These are phyloP conservation scores for Stagonosporopsis rhizophila DNA, from an alignment of 2,329 filamentous ascomycete species.

Conservation along the genomic window DNA sequence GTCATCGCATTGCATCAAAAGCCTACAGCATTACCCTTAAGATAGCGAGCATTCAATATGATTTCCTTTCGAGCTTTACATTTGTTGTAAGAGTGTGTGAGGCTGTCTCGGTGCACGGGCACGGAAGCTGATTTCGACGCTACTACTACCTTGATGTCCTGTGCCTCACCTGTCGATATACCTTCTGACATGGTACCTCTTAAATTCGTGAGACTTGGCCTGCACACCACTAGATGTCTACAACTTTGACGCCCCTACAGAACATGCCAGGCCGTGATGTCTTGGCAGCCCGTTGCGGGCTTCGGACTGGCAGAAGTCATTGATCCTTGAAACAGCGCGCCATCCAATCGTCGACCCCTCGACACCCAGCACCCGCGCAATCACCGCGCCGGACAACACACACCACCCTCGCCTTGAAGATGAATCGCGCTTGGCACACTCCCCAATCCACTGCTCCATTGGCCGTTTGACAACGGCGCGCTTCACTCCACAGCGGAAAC, in stretches of 20 bases:
- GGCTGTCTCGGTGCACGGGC: not conserved
- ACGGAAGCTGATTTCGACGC: not conserved
- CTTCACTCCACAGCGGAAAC: not conserved
- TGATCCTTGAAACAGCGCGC: constrained; percentile 7
- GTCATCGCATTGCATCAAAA: constrained; percentile 67
- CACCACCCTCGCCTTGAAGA: not conserved
- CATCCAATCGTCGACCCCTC: constrained; percentile 4
- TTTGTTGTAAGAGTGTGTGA: not conserved
- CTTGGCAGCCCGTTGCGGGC: constrained; percentile 7
- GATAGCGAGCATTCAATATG: constrained; percentile 12
- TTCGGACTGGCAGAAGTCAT: constrained; percentile 2
- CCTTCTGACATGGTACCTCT: not conserved
- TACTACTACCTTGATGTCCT: constrained; percentile 9
- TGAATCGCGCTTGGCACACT: constrained; percentile 2
- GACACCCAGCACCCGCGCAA: constrained; percentile 1
- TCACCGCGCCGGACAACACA: constrained; percentile 8
- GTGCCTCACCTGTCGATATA: not conserved
- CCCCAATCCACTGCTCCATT: not conserved
- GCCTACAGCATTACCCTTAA: constrained; percentile 7
- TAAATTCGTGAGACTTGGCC: not conserved
- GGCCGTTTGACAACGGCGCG: not conserved
- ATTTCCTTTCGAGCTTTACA: not conserved
- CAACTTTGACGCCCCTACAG: not conserved
- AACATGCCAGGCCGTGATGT: not conserved
- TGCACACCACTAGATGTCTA: not conserved